These are phyloP conservation scores for Eucalyptus rudis DNA, from an alignment of 345 rosid species.

Conservation along the genomic window DNA sequence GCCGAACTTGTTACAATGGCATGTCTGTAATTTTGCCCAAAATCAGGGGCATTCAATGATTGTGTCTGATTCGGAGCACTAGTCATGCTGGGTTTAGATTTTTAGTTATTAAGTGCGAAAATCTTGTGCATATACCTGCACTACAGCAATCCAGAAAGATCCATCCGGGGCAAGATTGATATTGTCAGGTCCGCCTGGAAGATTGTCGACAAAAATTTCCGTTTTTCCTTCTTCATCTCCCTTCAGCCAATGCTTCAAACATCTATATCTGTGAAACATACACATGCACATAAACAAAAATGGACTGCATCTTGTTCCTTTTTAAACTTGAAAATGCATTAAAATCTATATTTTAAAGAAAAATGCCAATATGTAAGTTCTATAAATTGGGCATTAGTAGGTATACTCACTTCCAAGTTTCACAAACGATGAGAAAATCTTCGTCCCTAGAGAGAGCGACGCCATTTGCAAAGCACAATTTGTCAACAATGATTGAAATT, in stretches of 20 bases:
- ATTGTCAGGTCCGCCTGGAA: slow-evolving; percentile 39
- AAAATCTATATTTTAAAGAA: neutral
- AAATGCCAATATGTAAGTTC: neutral
- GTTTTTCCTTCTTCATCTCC: slow-evolving; percentile 18
- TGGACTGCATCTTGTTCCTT: neutral
- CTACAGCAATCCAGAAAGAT: slow-evolving; percentile 36
- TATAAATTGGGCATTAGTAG: neutral
- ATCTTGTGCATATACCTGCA: slow-evolving; percentile 3
- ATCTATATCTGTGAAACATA: neutral
- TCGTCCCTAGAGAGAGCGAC: slow-evolving; percentile 31
- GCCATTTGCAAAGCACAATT: slow-evolving; percentile 28
- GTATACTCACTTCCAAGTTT: neutral
- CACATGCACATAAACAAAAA: neutral
- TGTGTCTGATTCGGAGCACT: neutral
- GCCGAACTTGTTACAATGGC: neutral
- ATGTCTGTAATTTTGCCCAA: neutral
- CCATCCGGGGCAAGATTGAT: slow-evolving; percentile 42
- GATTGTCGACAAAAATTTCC: slow-evolving; percentile 24
- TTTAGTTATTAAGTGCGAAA: neutral
- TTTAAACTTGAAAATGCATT: neutral
- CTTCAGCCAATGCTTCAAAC: slow-evolving; percentile 17
- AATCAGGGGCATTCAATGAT: neutral
- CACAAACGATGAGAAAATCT: slow-evolving; percentile 32
- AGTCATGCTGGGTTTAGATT: neutral
- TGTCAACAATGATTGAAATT: slow-evolving; percentile 17